Conservation (phyloP, 768 basidiomycete species). For the Mycena rosella region DNA sequence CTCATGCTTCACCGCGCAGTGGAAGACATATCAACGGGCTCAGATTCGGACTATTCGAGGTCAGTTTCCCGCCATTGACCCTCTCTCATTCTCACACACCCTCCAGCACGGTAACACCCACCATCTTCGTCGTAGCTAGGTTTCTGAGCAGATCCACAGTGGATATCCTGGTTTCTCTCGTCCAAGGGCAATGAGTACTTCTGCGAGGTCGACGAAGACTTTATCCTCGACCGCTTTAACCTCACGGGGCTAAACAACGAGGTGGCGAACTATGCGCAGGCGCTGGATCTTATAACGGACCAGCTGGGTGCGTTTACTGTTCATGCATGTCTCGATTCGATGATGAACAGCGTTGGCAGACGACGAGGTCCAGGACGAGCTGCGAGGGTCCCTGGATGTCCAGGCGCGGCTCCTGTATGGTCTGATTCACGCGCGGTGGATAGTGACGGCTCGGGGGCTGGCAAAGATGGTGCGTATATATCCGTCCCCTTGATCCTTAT, state of each 20-base stretch:
- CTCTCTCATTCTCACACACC: constrained; percentile 34
- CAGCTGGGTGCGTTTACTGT: constrained; percentile 78
- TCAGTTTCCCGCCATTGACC: constrained; percentile 53
- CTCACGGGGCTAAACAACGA: constrained; percentile 97
- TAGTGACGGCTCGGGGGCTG: constrained; percentile 93
- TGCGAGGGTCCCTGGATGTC: constrained; percentile 91
- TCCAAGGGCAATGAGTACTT: constrained; percentile 99
- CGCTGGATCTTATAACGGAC: constrained; percentile 96
- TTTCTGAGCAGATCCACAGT: constrained; percentile 59
- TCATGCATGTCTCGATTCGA: not conserved
- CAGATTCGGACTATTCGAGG: constrained; percentile 98
- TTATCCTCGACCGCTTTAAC: constrained; percentile 98
- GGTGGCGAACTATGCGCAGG: constrained; percentile 93
- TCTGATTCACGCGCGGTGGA: constrained; percentile 96
- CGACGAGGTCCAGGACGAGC: constrained; percentile 94
- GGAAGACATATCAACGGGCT: constrained; percentile 92
- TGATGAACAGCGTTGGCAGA: constrained; percentile 58
- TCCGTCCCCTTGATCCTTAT: not conserved
- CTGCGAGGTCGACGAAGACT: constrained; percentile 99
- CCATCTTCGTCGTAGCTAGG: not conserved
- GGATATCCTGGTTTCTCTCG: constrained; percentile 98
- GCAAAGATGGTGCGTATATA: constrained; percentile 85
- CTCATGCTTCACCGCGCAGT: constrained; percentile 55
- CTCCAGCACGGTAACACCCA: constrained; percentile 50
- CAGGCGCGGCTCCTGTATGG: constrained; percentile 96